Percentiles rank a stretch among this genome's conserved stretches.
Conservation (phyloP, 202 grass and related monocot genomes). For the Carex arenaria region DNA sequence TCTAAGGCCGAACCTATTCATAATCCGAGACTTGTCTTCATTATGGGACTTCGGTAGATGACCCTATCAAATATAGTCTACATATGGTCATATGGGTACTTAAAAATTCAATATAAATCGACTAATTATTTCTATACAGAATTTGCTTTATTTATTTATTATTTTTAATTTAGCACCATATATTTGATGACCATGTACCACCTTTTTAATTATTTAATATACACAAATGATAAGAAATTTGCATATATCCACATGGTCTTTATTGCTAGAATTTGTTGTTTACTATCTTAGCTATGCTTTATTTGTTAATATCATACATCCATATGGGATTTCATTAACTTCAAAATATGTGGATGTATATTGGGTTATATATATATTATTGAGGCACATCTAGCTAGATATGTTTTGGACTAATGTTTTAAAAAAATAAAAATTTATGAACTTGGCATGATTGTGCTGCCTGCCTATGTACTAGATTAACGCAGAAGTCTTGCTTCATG, state of each 20-base stretch:
- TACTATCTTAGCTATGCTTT: not conserved
- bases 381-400: not conserved
- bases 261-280: not conserved
- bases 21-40: too few species aligned
- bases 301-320: too few species aligned
- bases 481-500: slow-evolving; percentile 28
- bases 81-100: too few species aligned
- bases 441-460: slow-evolving; percentile 32
- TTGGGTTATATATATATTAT: not conserved
- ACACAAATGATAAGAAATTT: not conserved
- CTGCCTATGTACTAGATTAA: slow-evolving; percentile 28
- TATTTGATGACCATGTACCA: too few species aligned
- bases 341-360: not conserved
- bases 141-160: too few species aligned
- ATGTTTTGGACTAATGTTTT: not conserved
- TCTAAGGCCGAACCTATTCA: too few species aligned
- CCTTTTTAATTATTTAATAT: not conserved
- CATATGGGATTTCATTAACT: too few species aligned
- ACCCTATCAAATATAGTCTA: too few species aligned
- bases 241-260: not conserved
- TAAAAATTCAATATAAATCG: too few species aligned
- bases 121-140: too few species aligned
- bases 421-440: not conserved
- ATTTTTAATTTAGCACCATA: too few species aligned
- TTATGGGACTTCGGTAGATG: too few species aligned